These are phyloP conservation scores for Solanum piurae DNA, from an alignment of 257 asterid genomes.

Conservation along the genomic window DNA sequence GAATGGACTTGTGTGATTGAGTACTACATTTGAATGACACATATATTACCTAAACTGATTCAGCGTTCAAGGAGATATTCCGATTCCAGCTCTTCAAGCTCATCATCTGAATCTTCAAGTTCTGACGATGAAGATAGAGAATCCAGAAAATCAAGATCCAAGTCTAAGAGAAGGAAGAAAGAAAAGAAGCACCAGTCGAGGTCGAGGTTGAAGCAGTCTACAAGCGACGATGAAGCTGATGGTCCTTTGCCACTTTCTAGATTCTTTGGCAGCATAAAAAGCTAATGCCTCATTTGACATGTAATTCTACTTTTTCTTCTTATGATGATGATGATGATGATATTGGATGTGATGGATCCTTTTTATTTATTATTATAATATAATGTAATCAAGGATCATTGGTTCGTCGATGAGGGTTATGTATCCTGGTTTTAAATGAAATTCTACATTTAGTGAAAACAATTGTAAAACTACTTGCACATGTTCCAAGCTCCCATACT, in stretches of 20 bases:
- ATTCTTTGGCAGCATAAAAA: slow-evolving; percentile 62
- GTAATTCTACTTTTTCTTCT: neutral
- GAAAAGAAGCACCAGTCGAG: slow-evolving; percentile 48
- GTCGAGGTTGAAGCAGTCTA: slow-evolving; percentile 46
- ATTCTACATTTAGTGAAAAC: neutral
- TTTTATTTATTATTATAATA: neutral
- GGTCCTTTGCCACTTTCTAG: slow-evolving; percentile 90
- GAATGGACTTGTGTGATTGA: neutral
- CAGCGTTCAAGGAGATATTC: slow-evolving; percentile 65
- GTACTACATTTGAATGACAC: neutral
- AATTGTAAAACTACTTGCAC: neutral
- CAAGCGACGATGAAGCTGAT: slow-evolving; percentile 30
- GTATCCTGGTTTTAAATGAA: neutral
- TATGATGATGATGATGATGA: neutral
- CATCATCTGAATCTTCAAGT: slow-evolving; percentile 60
- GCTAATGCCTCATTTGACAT: slow-evolving; percentile 17
- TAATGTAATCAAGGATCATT: neutral
- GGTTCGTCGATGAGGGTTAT: neutral
- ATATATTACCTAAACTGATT: slow-evolving; percentile 2
- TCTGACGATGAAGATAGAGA: slow-evolving; percentile 65
- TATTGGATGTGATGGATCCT: neutral
- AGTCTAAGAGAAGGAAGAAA: slow-evolving; percentile 56
- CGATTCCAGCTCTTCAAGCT: slow-evolving; percentile 55
- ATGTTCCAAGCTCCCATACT: neutral
- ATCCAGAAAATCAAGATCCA: slow-evolving; percentile 55